Base-by-base conservation (phyloP, 208 protist genomes). In the Acanthamoeba divionensis region DNA sequence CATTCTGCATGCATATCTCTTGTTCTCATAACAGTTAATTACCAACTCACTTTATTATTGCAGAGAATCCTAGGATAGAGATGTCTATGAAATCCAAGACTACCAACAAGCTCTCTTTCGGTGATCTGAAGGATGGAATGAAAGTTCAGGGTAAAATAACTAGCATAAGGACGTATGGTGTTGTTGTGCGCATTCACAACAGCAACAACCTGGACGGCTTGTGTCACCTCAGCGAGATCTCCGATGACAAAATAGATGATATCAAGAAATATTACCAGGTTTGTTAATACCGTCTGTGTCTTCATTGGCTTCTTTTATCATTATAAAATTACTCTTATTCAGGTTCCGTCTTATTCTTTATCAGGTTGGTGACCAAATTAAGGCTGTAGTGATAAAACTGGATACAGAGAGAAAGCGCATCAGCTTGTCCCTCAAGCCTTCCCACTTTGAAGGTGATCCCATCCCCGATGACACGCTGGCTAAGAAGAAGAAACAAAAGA, bases 381-480 rank as follows among this genome's bases (percentile, higher is more conserved):
- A 92, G 60, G 91, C 80, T 18, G 21, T 85, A n/a, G 55, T 91
- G 31, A 66, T 93, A 44, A 66, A 91, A 41, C 36, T 73, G 24
- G 52, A 90, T 44, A 13, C 66, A 18, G 90, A 91, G 48, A 89
- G 83, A 36, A 7, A 80, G 36, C 65, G 52, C 24, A 45, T 92
- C 24, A 9, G 55, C 1, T 5, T 92, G 26, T 66, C 63, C 1
- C 62, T 94, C 13, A 90, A 90, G 80, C 91, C 48, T 0, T 75
- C 47, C 36, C 45, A 83, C 12, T 45, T 92, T 10, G 65, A 89
- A 38, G 67, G 54, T 26, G 90, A 92, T 15, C 0, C 12, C 31
- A 60, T 77, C 36, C 48, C 62, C 9, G 57, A 54, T 26, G 44
- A 82, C 31, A 29, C 82, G 26, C 50, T 52, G 10, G 47, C 50